phyloP scores from a whole-genome alignment of 805 yeast genomes.

The Candida coleopterorum region DNA sequence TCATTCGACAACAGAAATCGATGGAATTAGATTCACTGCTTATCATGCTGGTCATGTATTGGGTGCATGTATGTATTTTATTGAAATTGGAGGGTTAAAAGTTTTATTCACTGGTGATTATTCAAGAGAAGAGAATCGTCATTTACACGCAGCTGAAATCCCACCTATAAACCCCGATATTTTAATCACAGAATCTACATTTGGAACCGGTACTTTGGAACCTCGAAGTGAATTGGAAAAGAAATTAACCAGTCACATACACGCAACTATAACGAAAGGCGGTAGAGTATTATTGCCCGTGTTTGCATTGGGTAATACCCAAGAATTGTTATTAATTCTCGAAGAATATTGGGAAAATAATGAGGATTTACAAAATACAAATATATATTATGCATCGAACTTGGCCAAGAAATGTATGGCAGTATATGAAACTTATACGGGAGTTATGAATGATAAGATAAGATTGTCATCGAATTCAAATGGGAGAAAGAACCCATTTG shows the following conservation, averaged over 20 bases:
- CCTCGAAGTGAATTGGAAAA: slow-evolving; percentile 83
- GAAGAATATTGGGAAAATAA: slow-evolving; percentile 94
- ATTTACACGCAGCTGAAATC: slow-evolving; percentile 89
- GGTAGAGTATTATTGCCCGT: slow-evolving; percentile 92
- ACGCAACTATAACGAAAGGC: slow-evolving; percentile 77
- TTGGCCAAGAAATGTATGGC: slow-evolving; percentile 96
- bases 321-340: slow-evolving; percentile 79
- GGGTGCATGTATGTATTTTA: slow-evolving; percentile 97
- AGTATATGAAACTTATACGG: slow-evolving; percentile 92
- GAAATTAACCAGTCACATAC: slow-evolving; percentile 75
- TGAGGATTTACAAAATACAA: slow-evolving; percentile 74
- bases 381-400: slow-evolving; percentile 86
- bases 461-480: slow-evolving; percentile 48
- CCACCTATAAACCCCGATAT: slow-evolving; percentile 87
- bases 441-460: slow-evolving; percentile 94
- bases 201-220: slow-evolving; percentile 96
- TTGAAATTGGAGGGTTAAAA: slow-evolving; percentile 90
- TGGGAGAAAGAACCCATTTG: slow-evolving; percentile 68
- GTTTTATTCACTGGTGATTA: slow-evolving; percentile 94
- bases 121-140: slow-evolving; percentile 93
- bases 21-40: slow-evolving; percentile 93
- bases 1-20: slow-evolving; percentile 92
- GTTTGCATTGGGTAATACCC: slow-evolving; percentile 95
- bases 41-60: slow-evolving; percentile 99
- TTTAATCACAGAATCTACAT: slow-evolving; percentile 90